Conservation (phyloP, 148 eudicot genomes). For the Amaranthus hypochondriacus region DNA sequence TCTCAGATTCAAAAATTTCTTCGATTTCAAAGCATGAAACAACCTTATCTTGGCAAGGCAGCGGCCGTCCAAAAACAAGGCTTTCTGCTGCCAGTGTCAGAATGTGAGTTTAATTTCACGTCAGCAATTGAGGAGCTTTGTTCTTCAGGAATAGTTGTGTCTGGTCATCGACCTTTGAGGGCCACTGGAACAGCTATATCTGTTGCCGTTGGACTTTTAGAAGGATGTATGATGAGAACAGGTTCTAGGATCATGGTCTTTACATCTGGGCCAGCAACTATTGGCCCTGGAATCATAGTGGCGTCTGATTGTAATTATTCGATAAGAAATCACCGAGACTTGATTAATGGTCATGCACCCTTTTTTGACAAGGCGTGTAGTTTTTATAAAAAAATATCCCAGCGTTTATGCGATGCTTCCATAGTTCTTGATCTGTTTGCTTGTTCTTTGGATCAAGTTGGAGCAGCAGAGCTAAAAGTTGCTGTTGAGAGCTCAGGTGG, state of each 20-base stretch:
- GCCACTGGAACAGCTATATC: slow-evolving; percentile 84
- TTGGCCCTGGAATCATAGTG: slow-evolving; percentile 87
- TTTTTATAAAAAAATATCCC: slow-evolving; percentile 58
- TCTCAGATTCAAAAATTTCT: slow-evolving; percentile 64
- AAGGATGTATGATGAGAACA: slow-evolving; percentile 63
- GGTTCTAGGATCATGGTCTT: slow-evolving; percentile 86
- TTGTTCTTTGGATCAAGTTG: slow-evolving; percentile 97
- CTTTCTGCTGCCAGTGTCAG: slow-evolving; percentile 68
- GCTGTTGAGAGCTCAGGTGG: slow-evolving; percentile 88
- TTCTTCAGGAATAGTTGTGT: slow-evolving; percentile 37
- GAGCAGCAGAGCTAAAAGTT: slow-evolving; percentile 74
- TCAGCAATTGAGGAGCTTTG: slow-evolving; percentile 73
- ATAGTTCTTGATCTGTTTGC: slow-evolving; percentile 91
- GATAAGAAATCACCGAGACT: slow-evolving; percentile 83
- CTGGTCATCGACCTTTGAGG: slow-evolving; percentile 71
- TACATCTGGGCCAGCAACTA: slow-evolving; percentile 95
- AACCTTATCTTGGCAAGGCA: slow-evolving; percentile 47
- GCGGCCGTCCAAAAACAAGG: slow-evolving; percentile 52
- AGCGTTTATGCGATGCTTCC: slow-evolving; percentile 60
- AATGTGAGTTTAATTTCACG: slow-evolving; percentile 75
- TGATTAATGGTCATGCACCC: slow-evolving; percentile 56
- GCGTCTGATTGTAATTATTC: slow-evolving; percentile 51
- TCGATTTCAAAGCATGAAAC: slow-evolving; percentile 55
- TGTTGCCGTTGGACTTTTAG: slow-evolving; percentile 76
- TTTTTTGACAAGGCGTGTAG: slow-evolving; percentile 52